Conservation (phyloP, 345 rosid genomes). For the Gossypium longicalyx region DNA sequence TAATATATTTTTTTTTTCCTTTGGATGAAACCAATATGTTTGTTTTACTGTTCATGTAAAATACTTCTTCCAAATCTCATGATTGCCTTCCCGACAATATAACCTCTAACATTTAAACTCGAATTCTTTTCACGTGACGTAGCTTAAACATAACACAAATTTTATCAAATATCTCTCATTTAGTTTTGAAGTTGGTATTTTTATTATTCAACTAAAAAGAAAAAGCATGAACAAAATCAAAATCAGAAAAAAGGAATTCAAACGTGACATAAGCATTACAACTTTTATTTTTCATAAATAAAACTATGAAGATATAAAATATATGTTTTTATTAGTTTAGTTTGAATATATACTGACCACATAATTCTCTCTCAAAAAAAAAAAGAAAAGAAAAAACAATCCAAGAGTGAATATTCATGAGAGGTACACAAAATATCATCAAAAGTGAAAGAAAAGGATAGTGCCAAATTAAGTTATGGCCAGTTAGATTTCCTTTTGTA, state of each 20-base stretch:
- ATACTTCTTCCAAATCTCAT: no score
- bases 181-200: no score
- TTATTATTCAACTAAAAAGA: no score
- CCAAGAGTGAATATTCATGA: background rate
- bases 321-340: background rate
- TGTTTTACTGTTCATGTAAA: no score
- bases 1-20: no score
- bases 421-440: background rate
- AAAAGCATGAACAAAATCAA: background rate
- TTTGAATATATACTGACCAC: background rate
- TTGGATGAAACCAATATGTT: no score
- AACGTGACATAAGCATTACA: background rate
- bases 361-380: background rate
- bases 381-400: no score
- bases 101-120: no score
- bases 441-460: conserved; percentile 8
- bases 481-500: background rate
- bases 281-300: background rate
- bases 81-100: no score
- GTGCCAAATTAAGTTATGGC: background rate
- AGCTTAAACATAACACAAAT: no score
- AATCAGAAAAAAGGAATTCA: background rate
- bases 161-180: no score
- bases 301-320: background rate
- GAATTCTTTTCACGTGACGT: no score